A percentile compares a stretch with the other conserved stretches of the same genome.
Evolutionary conservation across 2,329 filamentous ascomycete genomes (phyloP).

Genomic region (Neodidymelliopsis sp.): DNA sequence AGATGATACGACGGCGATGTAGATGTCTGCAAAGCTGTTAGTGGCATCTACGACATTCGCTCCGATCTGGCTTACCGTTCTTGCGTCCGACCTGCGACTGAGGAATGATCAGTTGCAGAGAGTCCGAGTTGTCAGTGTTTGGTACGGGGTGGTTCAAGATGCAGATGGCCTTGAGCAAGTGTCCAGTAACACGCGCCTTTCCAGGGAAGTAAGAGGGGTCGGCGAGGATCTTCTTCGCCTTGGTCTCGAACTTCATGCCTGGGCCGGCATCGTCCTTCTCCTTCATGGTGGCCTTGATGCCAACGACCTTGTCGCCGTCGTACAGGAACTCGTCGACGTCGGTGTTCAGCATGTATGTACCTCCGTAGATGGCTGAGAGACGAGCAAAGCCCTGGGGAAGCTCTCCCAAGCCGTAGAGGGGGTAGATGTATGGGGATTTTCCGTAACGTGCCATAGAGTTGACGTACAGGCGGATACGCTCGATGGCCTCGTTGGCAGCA

Average conservation of each 20-base stretch:
- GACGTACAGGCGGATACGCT: constrained; percentile 93
- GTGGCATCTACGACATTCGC: not conserved
- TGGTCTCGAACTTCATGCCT: constrained; percentile 92
- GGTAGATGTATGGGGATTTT: constrained; percentile 99
- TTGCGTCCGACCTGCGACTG: constrained; percentile 97
- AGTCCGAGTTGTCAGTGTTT: constrained; percentile 88
- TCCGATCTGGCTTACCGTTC: constrained; percentile 71
- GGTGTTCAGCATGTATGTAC: constrained; percentile 99
- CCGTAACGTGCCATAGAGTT: constrained; percentile 98
- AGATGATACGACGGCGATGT: constrained; percentile 93
- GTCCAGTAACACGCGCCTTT: constrained; percentile 86
- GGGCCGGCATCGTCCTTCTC: constrained; percentile 76
- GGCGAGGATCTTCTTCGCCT: constrained; percentile 93
- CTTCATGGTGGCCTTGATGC: constrained; percentile 97
- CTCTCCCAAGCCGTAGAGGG: constrained; percentile 95
- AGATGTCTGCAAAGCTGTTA: constrained; percentile 72
- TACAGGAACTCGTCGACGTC: constrained; percentile 88
- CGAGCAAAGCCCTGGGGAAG: constrained; percentile 97
- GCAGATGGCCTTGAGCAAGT: constrained; percentile 95
- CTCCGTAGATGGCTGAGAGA: constrained; percentile 96
- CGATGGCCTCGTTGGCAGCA: constrained; percentile 81
- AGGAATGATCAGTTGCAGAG: constrained; percentile 93
- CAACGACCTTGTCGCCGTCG: constrained; percentile 83
- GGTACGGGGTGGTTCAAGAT: constrained; percentile 94
- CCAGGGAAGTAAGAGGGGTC: constrained; percentile 96